Conservation (phyloP, 169 alveolate species). For the Plasmodium gallinaceum region DNA sequence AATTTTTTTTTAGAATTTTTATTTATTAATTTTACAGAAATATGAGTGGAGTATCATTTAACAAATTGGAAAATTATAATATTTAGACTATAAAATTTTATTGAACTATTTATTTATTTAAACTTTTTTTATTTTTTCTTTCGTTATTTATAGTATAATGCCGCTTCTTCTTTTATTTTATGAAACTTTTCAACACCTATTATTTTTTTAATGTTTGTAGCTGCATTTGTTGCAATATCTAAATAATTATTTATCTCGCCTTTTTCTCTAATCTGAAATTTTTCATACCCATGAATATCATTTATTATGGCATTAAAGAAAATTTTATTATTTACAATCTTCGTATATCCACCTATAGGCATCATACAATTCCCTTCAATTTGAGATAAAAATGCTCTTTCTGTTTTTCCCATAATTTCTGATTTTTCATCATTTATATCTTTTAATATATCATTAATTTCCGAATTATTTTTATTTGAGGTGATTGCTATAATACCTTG, state of each 20-base stretch:
- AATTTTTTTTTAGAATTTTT: no score
- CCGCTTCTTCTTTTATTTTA: constrained; percentile 49
- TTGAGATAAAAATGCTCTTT: constrained; percentile 50
- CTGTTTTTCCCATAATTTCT: constrained; percentile 54
- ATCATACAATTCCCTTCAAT: constrained; percentile 73
- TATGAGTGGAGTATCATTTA: no score
- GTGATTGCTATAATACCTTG: constrained; percentile 72
- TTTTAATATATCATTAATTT: constrained; percentile 32
- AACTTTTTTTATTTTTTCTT: no score
- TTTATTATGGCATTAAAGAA: constrained; percentile 55
- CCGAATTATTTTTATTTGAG: constrained; percentile 22
- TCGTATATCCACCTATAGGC: constrained; percentile 72
- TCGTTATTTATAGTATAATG: background rate
- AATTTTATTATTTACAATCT: constrained; percentile 14
- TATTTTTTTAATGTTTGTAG: constrained; percentile 43
- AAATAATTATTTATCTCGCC: constrained; percentile 9
- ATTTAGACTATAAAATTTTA: no score
- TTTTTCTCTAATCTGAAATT: constrained; percentile 17
- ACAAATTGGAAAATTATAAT: no score
- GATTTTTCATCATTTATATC: constrained; percentile 56
- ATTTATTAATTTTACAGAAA: no score
- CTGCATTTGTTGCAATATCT: constrained; percentile 39
- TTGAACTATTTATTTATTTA: no score
- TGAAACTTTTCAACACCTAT: constrained; percentile 43
- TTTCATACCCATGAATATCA: constrained; percentile 51